Evolutionary conservation across 352 stramenopile species (phyloP), one percentile per base, ranked within the genome.

Genomic region (Stephanocyclus meneghinianus): DNA sequence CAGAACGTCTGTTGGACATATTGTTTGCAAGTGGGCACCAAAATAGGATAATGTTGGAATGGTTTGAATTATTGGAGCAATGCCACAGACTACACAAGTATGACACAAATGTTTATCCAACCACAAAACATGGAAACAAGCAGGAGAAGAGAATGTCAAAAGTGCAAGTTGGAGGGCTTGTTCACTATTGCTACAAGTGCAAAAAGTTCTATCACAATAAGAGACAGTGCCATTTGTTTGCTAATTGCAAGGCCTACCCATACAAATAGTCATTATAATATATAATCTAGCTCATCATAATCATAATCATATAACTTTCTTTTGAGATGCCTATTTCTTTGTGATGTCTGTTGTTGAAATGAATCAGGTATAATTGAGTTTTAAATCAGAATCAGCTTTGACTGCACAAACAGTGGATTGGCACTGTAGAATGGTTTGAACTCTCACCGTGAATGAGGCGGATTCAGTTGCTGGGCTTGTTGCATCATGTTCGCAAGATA

Each of bases 1-100:
- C 21, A 11, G 63, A 48, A 71, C 32, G 1, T 3, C 10, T 29
- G 18, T 71, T 71, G 63, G 63, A 35, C 3, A 61, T 13, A 35
- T 50, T 13, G 10, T 71, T 2, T 51, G 61, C 13, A 16, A 62
- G 29, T 71, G 63, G 63, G 63, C 29, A 18, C 63, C 63, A 9
- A 71, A 18, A 56, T 71, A 47, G 63, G 63, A 0, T 13, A 40
- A 71, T 29, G 63, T 61, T 50, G 63, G 45, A 21, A 51, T 35
- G 6, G 63, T 50, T 50, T 37, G 62, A 30, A 13, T 45, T 26
- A 9, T 45, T 71, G 11, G 63, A 71, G 21, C 48, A 50, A 61
- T 37, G 50, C 63, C 35, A 37, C 0, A 37, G 47, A 62, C 18
- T 71, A 71, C 61, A 9, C 61, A 30, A 13, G 2, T 5, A 61